Base-by-base conservation (phyloP, 495 filamentous ascomycete species). In the Tuber aestivum region DNA sequence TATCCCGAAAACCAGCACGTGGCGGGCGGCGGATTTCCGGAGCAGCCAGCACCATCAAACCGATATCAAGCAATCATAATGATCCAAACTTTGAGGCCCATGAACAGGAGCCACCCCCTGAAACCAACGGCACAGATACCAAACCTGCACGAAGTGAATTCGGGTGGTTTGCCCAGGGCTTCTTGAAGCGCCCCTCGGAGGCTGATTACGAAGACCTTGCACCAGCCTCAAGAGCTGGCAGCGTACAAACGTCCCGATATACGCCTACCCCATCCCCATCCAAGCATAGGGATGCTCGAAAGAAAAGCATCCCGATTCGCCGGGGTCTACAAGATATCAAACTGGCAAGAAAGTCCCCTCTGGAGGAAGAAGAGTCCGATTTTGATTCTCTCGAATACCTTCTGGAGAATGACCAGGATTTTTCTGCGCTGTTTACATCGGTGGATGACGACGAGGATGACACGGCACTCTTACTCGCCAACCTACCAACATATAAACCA, bases 361-460 rank as follows among this genome's bases (percentile, higher is more conserved):
- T 77, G 9, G 72, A 77, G 56, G 80, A 82, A 16, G 80, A 83
- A 5, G 78, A 83, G 10, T 73, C 75, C 4, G 74, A 77, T 35
- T 44, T 77, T 35, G 77, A 77, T 61, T 81, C 75, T 7, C 78
- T 83, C 14, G 74, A 81, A 40, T 61, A 81, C 20, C 74, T 83
- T 38, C 69, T 83, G 48, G 61, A 72, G 18, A 81, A 82, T 18
- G 74, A 79, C n/a, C 78, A 74, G 35, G 78, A 81, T 71, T 81
- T 78, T 70, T 80, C 78, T 21, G 78, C 79, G 12, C 76, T 82
- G 16, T 79, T 83, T 23, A 69, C 78, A 16, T 50, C 74, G 38
- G 76, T 50, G 18, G 74, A 75, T 9, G 77, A 75, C 35, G 81
- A 80, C 70, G 74, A 75, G 20, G 76, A 75, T 38, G 70, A 65